Evolutionary conservation across 352 stramenopile genomes (phyloP).

Genomic region (Phytophthora foliorum): DNA sequence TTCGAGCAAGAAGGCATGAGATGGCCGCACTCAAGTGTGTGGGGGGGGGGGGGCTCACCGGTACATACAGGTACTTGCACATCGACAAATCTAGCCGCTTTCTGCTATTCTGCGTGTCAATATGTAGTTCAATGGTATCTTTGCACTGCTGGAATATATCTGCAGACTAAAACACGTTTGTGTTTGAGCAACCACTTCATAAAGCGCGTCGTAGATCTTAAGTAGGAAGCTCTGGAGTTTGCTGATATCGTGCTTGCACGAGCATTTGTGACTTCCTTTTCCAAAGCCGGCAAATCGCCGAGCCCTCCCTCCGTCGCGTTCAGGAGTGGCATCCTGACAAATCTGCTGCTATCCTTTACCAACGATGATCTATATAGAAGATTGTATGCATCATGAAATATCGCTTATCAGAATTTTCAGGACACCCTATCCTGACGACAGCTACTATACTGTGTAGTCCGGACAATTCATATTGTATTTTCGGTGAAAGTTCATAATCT

Average conservation of each 20-base stretch:
- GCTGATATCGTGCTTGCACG: constrained; percentile 10
- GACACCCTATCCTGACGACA: neutral
- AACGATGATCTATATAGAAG: neutral
- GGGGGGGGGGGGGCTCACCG: no score
- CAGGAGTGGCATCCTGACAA: constrained; percentile 12
- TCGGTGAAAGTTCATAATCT: no score
- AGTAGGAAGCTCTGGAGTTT: constrained; percentile 11
- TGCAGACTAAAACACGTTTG: no score
- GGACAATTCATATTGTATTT: no score
- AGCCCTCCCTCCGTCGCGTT: neutral
- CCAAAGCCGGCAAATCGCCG: neutral
- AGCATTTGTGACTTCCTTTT: constrained; percentile 5
- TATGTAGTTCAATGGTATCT: no score
- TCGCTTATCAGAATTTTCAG: constrained; percentile 6
- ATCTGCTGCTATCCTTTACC: neutral
- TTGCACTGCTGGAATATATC: no score
- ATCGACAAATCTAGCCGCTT: no score
- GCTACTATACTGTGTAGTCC: neutral
- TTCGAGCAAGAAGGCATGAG: no score
- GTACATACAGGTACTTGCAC: no score
- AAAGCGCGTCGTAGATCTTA: constrained; percentile 6
- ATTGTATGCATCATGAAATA: constrained; percentile 8
- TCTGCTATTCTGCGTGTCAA: no score
- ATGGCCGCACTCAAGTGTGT: no score
- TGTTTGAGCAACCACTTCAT: constrained; percentile 19